phyloP scores from a whole-genome alignment of 345 rosid species.

The Eucalyptus fibrosa region DNA sequence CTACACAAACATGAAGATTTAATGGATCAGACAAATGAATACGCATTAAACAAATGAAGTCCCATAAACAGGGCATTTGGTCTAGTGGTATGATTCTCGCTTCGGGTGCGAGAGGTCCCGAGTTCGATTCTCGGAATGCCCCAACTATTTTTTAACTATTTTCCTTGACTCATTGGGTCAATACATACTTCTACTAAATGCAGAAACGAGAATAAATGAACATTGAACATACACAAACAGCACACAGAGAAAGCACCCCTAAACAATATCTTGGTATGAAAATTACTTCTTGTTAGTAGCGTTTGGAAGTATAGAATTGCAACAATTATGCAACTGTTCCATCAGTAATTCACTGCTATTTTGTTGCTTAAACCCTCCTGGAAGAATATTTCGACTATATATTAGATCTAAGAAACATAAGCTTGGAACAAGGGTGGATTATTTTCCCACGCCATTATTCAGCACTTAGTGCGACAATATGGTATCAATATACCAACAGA shows the following conservation, averaged over 20 bases:
- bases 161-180: neutral
- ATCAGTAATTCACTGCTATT: neutral
- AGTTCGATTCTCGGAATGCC: slow-evolving; percentile 81
- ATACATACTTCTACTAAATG: neutral
- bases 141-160: neutral
- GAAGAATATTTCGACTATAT: neutral
- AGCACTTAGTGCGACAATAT: neutral
- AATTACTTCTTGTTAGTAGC: neutral
- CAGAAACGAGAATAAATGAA: neutral
- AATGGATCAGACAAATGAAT: neutral
- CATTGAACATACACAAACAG: neutral
- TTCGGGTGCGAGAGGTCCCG: slow-evolving; percentile 90
- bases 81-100: slow-evolving; percentile 91
- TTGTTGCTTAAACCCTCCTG: neutral
- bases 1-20: neutral
- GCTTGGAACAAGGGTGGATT: neutral
- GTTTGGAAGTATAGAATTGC: neutral
- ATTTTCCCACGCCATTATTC: neutral
- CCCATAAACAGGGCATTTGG: slow-evolving; percentile 39
- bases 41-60: neutral
- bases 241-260: neutral
- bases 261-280: neutral
- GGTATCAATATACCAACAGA: neutral
- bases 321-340: neutral
- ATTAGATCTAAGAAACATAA: neutral